Conservation (phyloP, 768 basidiomycete genomes). For the Ramaria sp. region DNA sequence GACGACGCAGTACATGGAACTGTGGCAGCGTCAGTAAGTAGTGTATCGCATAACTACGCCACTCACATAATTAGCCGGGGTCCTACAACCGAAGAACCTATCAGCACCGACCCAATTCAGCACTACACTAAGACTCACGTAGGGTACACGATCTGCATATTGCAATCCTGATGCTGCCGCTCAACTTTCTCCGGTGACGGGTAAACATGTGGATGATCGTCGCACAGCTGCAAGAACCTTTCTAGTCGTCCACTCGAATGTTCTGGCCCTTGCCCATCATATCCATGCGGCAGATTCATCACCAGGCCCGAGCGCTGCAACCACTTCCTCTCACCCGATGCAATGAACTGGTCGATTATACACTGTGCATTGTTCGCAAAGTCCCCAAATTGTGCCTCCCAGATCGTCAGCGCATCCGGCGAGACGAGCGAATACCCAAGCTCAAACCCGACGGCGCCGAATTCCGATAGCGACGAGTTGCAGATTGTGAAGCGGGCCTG, state of each 20-base stretch:
- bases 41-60: background rate
- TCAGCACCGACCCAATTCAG: background rate
- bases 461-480: constrained; percentile 97
- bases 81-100: constrained; percentile 31
- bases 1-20: constrained; percentile 96
- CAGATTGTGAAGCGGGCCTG: constrained; percentile 93
- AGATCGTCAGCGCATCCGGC: constrained; percentile 83
- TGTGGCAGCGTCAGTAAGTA: constrained; percentile 18
- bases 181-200: constrained; percentile 84
- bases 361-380: constrained; percentile 96
- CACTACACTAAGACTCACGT: constrained; percentile 44
- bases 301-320: constrained; percentile 87
- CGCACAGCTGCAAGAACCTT: constrained; percentile 94
- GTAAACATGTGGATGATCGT: constrained; percentile 90
- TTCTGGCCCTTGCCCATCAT: constrained; percentile 97
- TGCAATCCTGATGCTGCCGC: constrained; percentile 96
- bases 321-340: constrained; percentile 97
- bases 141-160: constrained; percentile 98
- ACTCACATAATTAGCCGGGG: constrained; percentile 86
- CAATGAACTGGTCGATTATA: constrained; percentile 98
- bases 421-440: constrained; percentile 98
- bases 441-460: constrained; percentile 90
- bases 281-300: constrained; percentile 86
- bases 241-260: constrained; percentile 95
- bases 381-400: constrained; percentile 99